These are phyloP conservation scores for Sorghum bicolor DNA, from an alignment of 176 grass and related monocot species.

Conservation along the genomic window Sorghum_bicolor_NCBIv3 NC_012876.2:5436001-5436500, in stretches of 20 bases:
- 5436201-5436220: background rate
- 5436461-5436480: constrained; percentile 75
- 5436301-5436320: background rate
- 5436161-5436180: background rate
- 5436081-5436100: background rate
- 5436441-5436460: constrained; percentile 82
- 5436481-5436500: constrained; percentile 55
- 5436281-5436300: background rate
- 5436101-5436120: background rate
- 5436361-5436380: background rate
- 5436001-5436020: constrained; percentile 85
- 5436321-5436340: background rate
- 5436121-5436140: background rate
- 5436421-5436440: constrained; percentile 49
- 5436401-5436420: background rate
- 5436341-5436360: background rate
- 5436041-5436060: constrained; percentile 73
- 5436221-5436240: background rate
- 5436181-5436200: background rate
- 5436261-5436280: background rate
- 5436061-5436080: constrained; percentile 70
- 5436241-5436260: background rate
- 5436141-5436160: background rate
- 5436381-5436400: background rate
- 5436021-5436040: constrained; percentile 93